Evolutionary conservation across 2,329 filamentous ascomycete genomes (phyloP), one percentile per base, ranked within the genome.

Genomic region (Pseudogymnoascus sp.): DNA sequence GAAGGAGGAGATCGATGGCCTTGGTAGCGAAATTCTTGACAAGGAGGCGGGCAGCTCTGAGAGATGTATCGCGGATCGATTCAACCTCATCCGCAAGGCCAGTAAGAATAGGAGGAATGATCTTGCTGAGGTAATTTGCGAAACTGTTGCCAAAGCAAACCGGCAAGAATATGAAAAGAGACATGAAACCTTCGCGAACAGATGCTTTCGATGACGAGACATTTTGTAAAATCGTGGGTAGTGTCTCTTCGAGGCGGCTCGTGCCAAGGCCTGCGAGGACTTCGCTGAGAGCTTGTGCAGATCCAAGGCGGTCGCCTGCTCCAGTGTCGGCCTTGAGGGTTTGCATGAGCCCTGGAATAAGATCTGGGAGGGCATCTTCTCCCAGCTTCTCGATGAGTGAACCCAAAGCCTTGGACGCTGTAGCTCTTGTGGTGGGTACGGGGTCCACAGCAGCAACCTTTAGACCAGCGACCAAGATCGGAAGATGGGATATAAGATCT

Each of bases 121-220:
- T 96, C 73, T 88, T 92, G 77, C 88, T 91, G 65, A 99, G 87
- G 73, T 99, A 99, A 73, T 91, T 92, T 69, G 95, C 89, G 72
- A 99, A 99, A 75, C 93, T 96, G 82, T 99, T 99, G 72, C 95
- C 95, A 71, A 99, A 99, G 78, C 95, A 99, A 62, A 96, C 95
- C 11, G 95, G 95, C 78, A 99, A 86, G 83, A 97, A 99, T 69
- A 99, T 97, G 78, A 99, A 99, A 42, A 99, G 83, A 6, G 95
- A 97, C 95, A 99, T 99, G 80, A 99, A 99, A 53, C 95, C 95
- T 80, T 99, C 95, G 70, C 95, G 87, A 67, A 99, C 91, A 62
- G 92, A 86, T 16, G 95, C 75, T 76, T 96, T 97, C 69, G 88
- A 86, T 71, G 93, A 97, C 69, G 91, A 87, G 68, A 96, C 93